Percentiles rank a stretch among this genome's conserved stretches.
These are phyloP conservation scores for Arabidopsis suecica DNA, from an alignment of 345 rosid species.

Conservation along the genomic window DNA sequence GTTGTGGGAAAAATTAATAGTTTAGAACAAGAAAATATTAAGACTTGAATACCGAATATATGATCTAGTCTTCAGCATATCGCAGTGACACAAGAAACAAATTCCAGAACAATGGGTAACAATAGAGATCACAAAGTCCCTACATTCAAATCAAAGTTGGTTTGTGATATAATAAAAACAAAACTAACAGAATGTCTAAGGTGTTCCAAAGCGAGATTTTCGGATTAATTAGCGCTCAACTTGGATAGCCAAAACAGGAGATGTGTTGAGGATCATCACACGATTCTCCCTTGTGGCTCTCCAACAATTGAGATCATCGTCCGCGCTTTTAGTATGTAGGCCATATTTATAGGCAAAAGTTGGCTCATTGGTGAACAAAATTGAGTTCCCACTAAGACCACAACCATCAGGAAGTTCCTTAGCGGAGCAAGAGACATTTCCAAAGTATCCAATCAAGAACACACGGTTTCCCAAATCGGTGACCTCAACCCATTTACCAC, in stretches of 20 bases:
- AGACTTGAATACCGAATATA: too few relatives aligned
- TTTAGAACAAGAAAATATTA: too few relatives aligned
- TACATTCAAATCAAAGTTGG: background rate
- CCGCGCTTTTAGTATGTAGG: background rate
- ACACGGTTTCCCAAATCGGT: background rate
- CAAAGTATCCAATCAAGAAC: background rate
- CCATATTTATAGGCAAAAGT: conserved; percentile 5
- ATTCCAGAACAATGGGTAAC: background rate
- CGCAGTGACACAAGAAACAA: background rate
- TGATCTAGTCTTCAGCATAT: background rate
- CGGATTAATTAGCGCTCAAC: background rate
- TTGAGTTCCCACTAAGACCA: background rate
- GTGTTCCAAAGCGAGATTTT: background rate
- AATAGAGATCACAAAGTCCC: background rate
- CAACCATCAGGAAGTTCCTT: background rate
- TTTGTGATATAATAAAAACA: background rate
- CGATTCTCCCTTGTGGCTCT: background rate
- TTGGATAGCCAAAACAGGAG: background rate
- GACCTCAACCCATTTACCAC: background rate
- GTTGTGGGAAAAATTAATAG: too few relatives aligned
- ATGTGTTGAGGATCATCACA: background rate
- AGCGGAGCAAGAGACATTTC: background rate
- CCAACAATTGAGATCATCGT: background rate
- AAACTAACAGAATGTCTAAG: background rate
- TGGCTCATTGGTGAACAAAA: background rate